Base-by-base conservation (phyloP, 805 yeast genomes). In the Candida tallmaniae region DNA sequence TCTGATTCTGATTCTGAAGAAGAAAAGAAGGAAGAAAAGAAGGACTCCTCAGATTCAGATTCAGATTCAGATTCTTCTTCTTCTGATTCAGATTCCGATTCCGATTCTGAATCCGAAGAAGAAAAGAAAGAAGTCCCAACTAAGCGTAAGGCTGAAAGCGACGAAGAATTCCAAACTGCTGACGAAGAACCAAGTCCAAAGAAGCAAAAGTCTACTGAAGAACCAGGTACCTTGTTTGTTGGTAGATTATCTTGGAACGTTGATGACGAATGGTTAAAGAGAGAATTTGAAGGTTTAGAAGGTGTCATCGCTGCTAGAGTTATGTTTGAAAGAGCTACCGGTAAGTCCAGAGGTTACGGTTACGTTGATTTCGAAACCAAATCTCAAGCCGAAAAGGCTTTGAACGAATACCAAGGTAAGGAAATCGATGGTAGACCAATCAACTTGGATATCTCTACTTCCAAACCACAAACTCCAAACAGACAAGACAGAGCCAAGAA, bases 351-450 rank as follows among this genome's bases (percentile, higher is more conserved):
- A 74, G 98, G 98, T 63, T 90, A 85, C 74, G 95, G 95, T 61
- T 93, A 93, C 69, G 96, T 93, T 62, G 98, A 93, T 62, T 93
- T 93, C 58, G 87, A 78, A 51, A 65, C 73, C 52, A 78, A 76
- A 54, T 75, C 76, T 18, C 70, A 70, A 42, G 98, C 97, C 48
- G 88, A 86, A 62, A 82, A 80, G 64, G 97, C 97, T 7, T 62
- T 90, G 42, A 69, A 70, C 42, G 85, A 81, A 59, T 74, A 73
- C 77, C 95, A 88, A 68, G 97, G 95, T 58, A 78, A 74, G 60
- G 97, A 90, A 70, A 82, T 93, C 48, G 98, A 93, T 52, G 97
- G 98, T 52, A 83, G 98, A 76, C 86, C 94, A 59, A 76, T 93
- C 60, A 89, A 89, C 74, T 74, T 88, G 55, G 98, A 93, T 64